Conservation (phyloP, 495 filamentous ascomycete genomes). For the Penicillium cataractarum region DNA sequence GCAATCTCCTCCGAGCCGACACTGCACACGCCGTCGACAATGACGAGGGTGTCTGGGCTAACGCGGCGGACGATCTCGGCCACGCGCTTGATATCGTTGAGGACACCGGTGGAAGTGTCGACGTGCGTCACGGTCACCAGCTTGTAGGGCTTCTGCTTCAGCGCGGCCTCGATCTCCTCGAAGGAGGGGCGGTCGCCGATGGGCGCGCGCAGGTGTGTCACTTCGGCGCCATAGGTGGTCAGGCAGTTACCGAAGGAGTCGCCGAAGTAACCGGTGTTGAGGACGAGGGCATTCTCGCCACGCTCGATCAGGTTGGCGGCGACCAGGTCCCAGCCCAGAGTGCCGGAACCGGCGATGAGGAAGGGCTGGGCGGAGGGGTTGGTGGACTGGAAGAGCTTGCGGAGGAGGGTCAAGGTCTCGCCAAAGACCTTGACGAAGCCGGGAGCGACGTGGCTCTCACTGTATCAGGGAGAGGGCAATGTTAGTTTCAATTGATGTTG, state of each 20-base stretch:
- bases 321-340: constrained; percentile 94
- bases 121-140: constrained; percentile 92
- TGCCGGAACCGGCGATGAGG: constrained; percentile 90
- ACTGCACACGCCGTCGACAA: constrained; percentile 96
- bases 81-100: constrained; percentile 84
- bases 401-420: constrained; percentile 83
- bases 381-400: constrained; percentile 90
- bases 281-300: constrained; percentile 87
- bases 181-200: constrained; percentile 89
- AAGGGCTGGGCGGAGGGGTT: constrained; percentile 85
- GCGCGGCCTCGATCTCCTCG: constrained; percentile 80
- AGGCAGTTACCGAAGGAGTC: constrained; percentile 94
- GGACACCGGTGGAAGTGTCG: constrained; percentile 93
- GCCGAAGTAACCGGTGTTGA: constrained; percentile 96
- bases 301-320: constrained; percentile 86
- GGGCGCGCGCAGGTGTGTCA: constrained; percentile 85
- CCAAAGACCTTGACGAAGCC: constrained; percentile 90
- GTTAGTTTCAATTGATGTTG: constrained; percentile 12
- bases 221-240: constrained; percentile 83
- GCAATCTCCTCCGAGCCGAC: constrained; percentile 94
- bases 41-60: constrained; percentile 84
- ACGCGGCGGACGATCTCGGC: constrained; percentile 81
- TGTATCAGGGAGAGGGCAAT: constrained; percentile 31
- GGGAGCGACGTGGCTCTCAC: constrained; percentile 88
- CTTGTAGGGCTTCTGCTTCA: constrained; percentile 90